Conservation (phyloP, 768 basidiomycete genomes). For the Auricularia heimuer region DNA sequence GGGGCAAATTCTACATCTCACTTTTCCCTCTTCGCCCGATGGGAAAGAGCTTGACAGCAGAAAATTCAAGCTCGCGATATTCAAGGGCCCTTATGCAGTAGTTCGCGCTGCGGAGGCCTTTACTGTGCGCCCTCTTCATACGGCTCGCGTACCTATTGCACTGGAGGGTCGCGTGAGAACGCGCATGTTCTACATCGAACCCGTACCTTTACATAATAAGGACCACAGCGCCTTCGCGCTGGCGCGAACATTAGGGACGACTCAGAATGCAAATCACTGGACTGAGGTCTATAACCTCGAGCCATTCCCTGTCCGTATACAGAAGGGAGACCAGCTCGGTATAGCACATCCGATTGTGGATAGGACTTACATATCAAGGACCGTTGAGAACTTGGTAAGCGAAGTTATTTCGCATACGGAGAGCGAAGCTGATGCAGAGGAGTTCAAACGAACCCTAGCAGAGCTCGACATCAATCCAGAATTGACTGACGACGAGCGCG, state of each 20-base stretch:
- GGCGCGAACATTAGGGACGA: neutral
- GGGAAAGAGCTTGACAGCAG: neutral
- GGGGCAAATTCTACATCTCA: neutral
- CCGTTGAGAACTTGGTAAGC: neutral
- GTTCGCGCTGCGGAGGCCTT: neutral
- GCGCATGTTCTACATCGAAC: neutral
- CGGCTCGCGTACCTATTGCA: neutral
- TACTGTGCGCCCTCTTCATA: neutral
- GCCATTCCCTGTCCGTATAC: neutral
- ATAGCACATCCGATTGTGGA: neutral
- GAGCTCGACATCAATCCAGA: neutral
- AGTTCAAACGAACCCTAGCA: neutral
- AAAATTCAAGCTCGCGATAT: neutral
- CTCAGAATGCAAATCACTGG: neutral
- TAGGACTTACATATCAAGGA: neutral
- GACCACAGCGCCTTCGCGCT: neutral
- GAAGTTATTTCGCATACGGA: neutral
- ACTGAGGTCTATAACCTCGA: neutral
- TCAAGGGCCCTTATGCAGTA: neutral
- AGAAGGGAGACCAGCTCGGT: neutral
- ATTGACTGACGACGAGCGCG: neutral
- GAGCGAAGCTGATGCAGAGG: neutral
- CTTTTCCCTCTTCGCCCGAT: neutral
- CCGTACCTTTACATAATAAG: neutral
- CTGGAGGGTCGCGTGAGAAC: neutral